Conservation (phyloP, 106 monocot genomes). For the Cymbidium sinense region DNA sequence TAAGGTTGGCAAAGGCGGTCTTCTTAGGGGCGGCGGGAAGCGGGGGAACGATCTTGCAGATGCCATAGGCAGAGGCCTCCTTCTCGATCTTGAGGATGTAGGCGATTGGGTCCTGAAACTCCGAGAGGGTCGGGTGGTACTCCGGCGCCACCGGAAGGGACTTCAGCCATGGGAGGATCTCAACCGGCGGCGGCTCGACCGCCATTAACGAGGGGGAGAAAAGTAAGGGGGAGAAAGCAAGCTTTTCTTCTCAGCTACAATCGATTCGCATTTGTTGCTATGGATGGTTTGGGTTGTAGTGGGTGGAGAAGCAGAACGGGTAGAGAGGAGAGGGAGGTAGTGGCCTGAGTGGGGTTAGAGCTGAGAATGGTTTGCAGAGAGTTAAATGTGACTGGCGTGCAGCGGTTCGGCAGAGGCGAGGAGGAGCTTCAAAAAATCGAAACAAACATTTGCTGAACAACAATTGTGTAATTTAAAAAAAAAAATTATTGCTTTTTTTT, state of each 20-base stretch:
- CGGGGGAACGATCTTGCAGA: slow-evolving; percentile 92
- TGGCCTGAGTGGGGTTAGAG: background rate
- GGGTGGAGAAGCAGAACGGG: background rate
- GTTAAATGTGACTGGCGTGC: background rate
- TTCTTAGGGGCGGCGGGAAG: slow-evolving; percentile 56
- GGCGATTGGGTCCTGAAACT: slow-evolving; percentile 85
- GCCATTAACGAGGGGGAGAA: background rate
- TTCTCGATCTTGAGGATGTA: slow-evolving; percentile 79
- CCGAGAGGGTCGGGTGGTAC: slow-evolving; percentile 64
- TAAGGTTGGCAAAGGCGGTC: slow-evolving; percentile 45
- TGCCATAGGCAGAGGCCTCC: slow-evolving; percentile 63
- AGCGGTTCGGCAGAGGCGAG: background rate
- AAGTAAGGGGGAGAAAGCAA: background rate
- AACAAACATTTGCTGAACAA: background rate
- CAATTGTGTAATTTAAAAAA: background rate
- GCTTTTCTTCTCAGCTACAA: background rate
- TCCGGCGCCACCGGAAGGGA: slow-evolving; percentile 71
- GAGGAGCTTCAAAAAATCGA: background rate
- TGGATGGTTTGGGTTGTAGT: background rate
- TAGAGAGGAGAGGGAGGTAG: background rate
- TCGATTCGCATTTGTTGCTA: slow-evolving; percentile 4
- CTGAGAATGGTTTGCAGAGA: background rate
- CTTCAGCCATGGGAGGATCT: slow-evolving; percentile 57
- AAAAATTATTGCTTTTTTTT: no score
- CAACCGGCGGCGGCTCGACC: slow-evolving; percentile 8